Base-by-base conservation (phyloP, 2,329 filamentous ascomycete species). In the Colletotrichum tabaci region DNA sequence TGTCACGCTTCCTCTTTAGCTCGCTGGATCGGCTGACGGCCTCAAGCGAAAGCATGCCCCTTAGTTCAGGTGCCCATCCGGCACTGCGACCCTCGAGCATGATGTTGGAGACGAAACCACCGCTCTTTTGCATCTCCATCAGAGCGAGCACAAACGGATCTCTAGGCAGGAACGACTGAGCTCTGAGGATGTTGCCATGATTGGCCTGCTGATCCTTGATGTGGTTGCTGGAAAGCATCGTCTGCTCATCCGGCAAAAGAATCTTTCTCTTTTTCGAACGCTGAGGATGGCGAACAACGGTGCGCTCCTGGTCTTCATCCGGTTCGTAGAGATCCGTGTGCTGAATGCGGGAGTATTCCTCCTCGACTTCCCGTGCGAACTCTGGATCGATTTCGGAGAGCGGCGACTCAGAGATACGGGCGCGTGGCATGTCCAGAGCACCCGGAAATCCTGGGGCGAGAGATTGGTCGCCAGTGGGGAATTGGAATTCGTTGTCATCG, bases 1-100 rank as follows among this genome's bases (percentile, higher is more conserved):
- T 95, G 78, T 98, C 95, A 38, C 96, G 92, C 87, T 99, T 99
- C 71, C 96, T 90, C 88, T 98, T 99, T 66, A 96, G 88, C 73
- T 97, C 94, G 69, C 91, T 92, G 52, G 92, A 88, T 68, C 91
- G 91, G 73, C 92, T 91, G 18, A 97, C 88, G 16, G 94, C 88
- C 74, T 97, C 94, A 52, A 98, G 86, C 1, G 95, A 97, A n/a
- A 98, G 86, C 77, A 99, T 90, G n/a, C 93, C 94, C 72, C 94
- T 92, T 23, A 99, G 88, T 82, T 99, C 96, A 0, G 96, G 96
- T 4, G 96, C 96, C 95, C 95, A 98, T 52, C 90, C 90, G 75
- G 90, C 88, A 76, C 91, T 92, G 74, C 93, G 91, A 47, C 92
- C 93, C 73, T 95, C 94, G 63, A 93, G 92, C 83, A 98, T 91